Conservation (phyloP, 1,284 basidiomycete genomes). For the Wallemia ichthyophaga region DNA sequence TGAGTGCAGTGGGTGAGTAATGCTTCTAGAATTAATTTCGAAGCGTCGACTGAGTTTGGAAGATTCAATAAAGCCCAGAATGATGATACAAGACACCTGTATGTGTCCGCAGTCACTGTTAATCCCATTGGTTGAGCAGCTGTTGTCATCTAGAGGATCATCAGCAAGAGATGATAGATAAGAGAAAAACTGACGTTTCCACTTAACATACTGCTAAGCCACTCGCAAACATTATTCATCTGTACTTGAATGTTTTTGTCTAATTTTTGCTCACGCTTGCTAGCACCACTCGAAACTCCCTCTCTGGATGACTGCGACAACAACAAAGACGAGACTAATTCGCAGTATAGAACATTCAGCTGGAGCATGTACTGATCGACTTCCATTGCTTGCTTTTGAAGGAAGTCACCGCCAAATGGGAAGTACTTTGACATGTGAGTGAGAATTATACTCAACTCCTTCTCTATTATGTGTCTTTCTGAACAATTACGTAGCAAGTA, state of each 20-base stretch:
- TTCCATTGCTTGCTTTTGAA: constrained; percentile 16
- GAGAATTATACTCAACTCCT: constrained; percentile 25
- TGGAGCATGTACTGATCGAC: constrained; percentile 31
- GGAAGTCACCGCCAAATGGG: constrained; percentile 27
- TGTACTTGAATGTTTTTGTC: constrained; percentile 16
- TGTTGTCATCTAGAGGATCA: constrained; percentile 5
- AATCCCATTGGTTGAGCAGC: constrained; percentile 19
- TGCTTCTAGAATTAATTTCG: neutral
- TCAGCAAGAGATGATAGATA: neutral
- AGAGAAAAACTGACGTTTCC: constrained; percentile 20
- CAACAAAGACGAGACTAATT: constrained; percentile 31
- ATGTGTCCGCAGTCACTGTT: constrained; percentile 28
- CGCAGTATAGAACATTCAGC: constrained; percentile 42
- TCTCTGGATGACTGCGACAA: neutral
- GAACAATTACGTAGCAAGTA: neutral
- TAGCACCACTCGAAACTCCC: neutral
- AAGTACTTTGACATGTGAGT: constrained; percentile 51
- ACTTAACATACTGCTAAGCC: constrained; percentile 33
- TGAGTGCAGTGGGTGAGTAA: constrained; percentile 3
- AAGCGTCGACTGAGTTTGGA: constrained; percentile 5
- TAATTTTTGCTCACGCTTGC: constrained; percentile 6
- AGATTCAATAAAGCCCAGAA: constrained; percentile 48
- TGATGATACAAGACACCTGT: constrained; percentile 40
- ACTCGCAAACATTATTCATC: constrained; percentile 29
- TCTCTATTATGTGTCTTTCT: neutral